Base-by-base conservation (phyloP, 345 rosid genomes). In the Eucalyptus urophylla region DNA sequence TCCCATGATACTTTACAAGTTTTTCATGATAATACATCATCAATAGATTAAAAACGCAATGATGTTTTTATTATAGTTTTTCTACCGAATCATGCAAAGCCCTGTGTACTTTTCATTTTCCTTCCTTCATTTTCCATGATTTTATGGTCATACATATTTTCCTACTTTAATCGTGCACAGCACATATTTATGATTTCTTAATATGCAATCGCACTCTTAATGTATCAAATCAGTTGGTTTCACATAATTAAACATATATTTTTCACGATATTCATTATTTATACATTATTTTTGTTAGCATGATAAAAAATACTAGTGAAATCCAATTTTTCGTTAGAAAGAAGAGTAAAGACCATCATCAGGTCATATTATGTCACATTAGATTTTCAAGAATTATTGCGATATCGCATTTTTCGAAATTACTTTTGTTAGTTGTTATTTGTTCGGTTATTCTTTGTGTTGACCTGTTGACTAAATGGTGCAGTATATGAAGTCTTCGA, bases 401-500 rank as follows among this genome's bases (percentile, higher is more conserved):
- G 92, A 96, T 91, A 94, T 95, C 43, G 93, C 94, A 91, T 91
- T 92, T 89, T 58, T 89, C 0, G 1, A 29, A 65, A 29, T 4
- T 4, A 65, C 15, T 65, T 62, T 13, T 62, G 69, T 13, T 27
- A 19, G 54, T 1, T 0, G 56, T 17, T 53, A 19, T 0, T 58
- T 24, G 65, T 58, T 27, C 16, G 16, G 31, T 60, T 60, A 12
- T 60, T 60, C 17, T 29, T 15, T 6, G 60, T 6, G 17, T 9
- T 85, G 44, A 29, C 3, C 29, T 89, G 44, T 49, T 45, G 14
- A 43, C 49, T 22, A n/a, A 49, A 25, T 60, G 67, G n/a, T 89
- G 86, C 92, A 96, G 99, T 94, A 87, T 96, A 97, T 40, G 99
- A 96, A 90, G 94, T 94, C 11, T 97, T 97, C 86, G 98, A 98